Conservation (phyloP, 768 basidiomycete species). For the Pholiota microspora region DNA sequence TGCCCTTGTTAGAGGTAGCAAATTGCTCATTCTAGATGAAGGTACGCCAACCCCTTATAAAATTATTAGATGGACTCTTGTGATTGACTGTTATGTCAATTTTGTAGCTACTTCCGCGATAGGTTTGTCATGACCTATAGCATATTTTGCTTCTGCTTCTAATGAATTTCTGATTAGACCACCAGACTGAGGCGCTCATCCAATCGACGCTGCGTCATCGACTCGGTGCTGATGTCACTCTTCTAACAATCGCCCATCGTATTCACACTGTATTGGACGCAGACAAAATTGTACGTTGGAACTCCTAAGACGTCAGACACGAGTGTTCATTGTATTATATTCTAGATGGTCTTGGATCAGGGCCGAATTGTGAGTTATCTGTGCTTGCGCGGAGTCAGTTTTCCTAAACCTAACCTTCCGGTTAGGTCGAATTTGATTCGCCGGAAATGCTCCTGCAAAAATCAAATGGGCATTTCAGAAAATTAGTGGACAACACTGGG, state of each 20-base stretch:
- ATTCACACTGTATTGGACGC: constrained; percentile 4
- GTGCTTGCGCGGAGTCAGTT: neutral
- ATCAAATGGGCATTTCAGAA: neutral
- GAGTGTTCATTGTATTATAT: neutral
- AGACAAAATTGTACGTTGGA: constrained; percentile 4
- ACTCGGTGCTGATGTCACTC: neutral
- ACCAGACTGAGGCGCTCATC: constrained; percentile 1
- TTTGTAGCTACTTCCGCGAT: constrained; percentile 5
- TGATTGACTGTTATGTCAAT: neutral
- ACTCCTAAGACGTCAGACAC: neutral
- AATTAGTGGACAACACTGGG: neutral
- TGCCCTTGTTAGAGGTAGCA: constrained; percentile 54
- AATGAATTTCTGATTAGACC: neutral
- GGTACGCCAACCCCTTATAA: constrained; percentile 20
- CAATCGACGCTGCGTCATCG: constrained; percentile 1
- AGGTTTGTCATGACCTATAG: neutral
- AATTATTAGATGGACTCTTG: too few relatives aligned
- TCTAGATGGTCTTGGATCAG: constrained; percentile 1
- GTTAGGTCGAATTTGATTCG: constrained; percentile 1
- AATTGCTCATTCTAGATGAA: constrained; percentile 60
- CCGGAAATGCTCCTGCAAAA: neutral
- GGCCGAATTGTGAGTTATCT: neutral
- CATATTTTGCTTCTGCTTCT: neutral
- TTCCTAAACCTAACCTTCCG: neutral
- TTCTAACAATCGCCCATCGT: constrained; percentile 3